A percentile compares a stretch with the other conserved stretches of the same genome.
These are phyloP conservation scores for Annulohypoxylon truncatum DNA, from an alignment of 2,329 filamentous ascomycete species.

Conservation along the genomic window DNA sequence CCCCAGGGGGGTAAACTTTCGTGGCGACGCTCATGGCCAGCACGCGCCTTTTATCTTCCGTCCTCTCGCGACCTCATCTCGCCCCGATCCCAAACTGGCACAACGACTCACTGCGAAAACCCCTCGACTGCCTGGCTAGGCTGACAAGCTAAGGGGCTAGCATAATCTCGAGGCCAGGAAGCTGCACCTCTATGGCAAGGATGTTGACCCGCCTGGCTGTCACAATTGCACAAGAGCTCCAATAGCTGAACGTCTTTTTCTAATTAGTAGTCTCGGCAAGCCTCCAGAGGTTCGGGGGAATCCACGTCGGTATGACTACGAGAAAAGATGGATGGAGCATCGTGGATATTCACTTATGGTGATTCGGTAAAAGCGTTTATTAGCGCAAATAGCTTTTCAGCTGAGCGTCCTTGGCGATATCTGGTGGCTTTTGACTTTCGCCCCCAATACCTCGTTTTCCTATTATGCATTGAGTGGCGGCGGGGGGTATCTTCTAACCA, in stretches of 20 bases:
- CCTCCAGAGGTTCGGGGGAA: constrained; percentile 17
- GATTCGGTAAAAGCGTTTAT: constrained; percentile 5
- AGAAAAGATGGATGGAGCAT: not conserved
- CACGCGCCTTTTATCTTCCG: constrained; percentile 32
- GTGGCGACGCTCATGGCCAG: not conserved
- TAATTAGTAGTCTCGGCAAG: constrained; percentile 8
- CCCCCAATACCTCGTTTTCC: not conserved
- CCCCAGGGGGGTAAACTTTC: not conserved
- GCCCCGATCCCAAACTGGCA: not conserved
- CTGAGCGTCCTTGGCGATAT: constrained; percentile 15
- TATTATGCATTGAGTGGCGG: not conserved
- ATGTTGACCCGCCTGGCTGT: constrained; percentile 18
- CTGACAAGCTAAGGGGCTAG: constrained; percentile 34
- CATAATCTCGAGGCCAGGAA: constrained; percentile 19
- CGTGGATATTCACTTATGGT: constrained; percentile 4
- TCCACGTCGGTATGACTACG: constrained; percentile 29
- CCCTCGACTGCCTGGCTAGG: constrained; percentile 17
- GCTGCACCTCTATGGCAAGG: constrained; percentile 21
- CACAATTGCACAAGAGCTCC: constrained; percentile 14
- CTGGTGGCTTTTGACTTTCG: not conserved
- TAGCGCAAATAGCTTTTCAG: constrained; percentile 3
- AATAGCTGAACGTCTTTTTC: constrained; percentile 11
- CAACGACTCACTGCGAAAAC: constrained; percentile 15
- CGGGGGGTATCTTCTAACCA: not conserved
- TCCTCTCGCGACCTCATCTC: constrained; percentile 15